These are phyloP conservation scores for Alternaria arborescens DNA, from an alignment of 2,329 filamentous ascomycete species.

Conservation along the genomic window DNA sequence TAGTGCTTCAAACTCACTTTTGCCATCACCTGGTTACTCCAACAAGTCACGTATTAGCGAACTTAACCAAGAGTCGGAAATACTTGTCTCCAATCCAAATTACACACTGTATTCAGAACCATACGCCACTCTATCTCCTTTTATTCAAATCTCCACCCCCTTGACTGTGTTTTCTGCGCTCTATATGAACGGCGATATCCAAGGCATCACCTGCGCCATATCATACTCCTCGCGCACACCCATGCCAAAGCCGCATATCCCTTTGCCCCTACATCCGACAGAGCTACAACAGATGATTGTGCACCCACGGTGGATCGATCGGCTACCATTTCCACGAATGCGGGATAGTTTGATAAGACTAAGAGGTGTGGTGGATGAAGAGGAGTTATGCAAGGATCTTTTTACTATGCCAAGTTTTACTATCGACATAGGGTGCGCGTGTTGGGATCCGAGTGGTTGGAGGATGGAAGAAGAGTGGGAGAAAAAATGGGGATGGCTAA, in stretches of 20 bases:
- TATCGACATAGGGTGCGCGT: constrained; percentile 33
- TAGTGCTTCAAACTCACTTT: not conserved
- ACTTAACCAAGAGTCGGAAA: not conserved
- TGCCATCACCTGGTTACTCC: not conserved
- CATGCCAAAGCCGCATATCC: constrained; percentile 26
- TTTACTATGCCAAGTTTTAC: constrained; percentile 47
- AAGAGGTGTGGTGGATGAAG: constrained; percentile 46
- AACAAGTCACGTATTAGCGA: not conserved
- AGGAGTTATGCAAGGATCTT: constrained; percentile 49
- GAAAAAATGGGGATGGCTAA: constrained; percentile 49
- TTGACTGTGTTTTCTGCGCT: constrained; percentile 41
- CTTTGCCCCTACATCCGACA: constrained; percentile 45
- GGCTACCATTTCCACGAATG: constrained; percentile 54
- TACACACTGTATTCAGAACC: not conserved
- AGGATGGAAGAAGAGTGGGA: constrained; percentile 46
- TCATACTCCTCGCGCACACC: constrained; percentile 34
- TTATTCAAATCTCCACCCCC: constrained; percentile 17
- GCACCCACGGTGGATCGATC: constrained; percentile 53
- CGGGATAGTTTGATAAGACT: constrained; percentile 51
- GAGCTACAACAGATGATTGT: constrained; percentile 42
- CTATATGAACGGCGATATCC: constrained; percentile 33
- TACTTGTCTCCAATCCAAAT: not conserved
- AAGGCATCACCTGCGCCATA: constrained; percentile 39
- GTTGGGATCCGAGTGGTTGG: constrained; percentile 50
- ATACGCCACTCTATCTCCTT: constrained; percentile 8